Base-by-base conservation (phyloP, 2,329 filamentous ascomycete genomes). In the Fusarium nurragi region DNA sequence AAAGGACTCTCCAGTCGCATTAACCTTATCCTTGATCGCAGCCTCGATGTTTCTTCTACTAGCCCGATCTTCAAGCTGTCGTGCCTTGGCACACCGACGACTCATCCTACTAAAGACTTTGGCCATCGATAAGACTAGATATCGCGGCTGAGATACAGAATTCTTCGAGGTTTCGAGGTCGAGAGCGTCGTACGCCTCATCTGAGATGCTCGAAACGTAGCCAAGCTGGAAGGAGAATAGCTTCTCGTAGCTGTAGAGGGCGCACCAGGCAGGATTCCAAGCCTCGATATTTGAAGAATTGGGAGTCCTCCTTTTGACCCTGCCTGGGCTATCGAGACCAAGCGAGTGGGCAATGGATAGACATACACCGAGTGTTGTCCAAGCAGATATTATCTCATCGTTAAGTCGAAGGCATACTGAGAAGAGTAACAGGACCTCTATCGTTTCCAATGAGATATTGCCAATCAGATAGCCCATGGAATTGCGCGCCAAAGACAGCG, bases 231-330 rank as follows among this genome's bases (percentile, higher is more conserved):
- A 59, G 0, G 55, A 59, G 9, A 59, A 59, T 0, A 59, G 3
- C 16, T 59, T 59, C 18, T 59, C 55, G 2, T 59, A 59, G 13
- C 44, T 52, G 2, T 59, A 59, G 0, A 59, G 4, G 4, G 44
- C 54, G 54, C 55, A 59, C 55, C 55, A 59, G 0, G 25, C 25
- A 0, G 55, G 54, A 14, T 16, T 59, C 55, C 55, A 59, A 0
- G 53, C 41, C 0, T 59, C 54, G 0, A 34, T 49, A 0, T 32
- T 28, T 0, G 30, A n/a, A 0, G 21, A 14, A 6, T 18, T 37
- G 13, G 21, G 8, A 0, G 8, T 54, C 0, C 19, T 59, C 0
- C 10, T 26, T 5, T 36, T 14, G 0, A 34, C 19, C 1, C 23
- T 32, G 0, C 34, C 43, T 0, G 30, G 30, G 0, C 39, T n/a